Conservation (phyloP, 345 rosid species). For the Fremontodendron californicum region DNA sequence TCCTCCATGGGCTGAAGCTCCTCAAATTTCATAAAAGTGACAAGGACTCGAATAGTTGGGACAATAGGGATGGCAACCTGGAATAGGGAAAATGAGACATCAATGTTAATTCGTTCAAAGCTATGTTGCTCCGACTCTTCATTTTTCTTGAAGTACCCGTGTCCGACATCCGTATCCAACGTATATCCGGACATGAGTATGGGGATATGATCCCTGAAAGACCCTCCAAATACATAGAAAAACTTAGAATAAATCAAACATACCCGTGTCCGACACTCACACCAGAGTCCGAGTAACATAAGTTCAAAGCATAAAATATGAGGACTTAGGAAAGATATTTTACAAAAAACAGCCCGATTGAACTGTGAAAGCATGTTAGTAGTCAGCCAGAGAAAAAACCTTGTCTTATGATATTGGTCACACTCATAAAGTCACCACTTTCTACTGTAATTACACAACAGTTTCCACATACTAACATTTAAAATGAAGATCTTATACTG, state of each 20-base stretch:
- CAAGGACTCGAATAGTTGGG: too few relatives aligned
- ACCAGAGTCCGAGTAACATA: too few relatives aligned
- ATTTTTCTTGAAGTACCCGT: too few relatives aligned
- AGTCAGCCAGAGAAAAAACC: neutral
- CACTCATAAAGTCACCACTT: neutral
- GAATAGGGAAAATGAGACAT: neutral
- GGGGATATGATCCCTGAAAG: too few relatives aligned
- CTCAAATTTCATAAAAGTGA: slow-evolving; percentile 94
- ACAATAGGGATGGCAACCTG: too few relatives aligned
- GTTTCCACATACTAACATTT: neutral
- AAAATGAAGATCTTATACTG: neutral
- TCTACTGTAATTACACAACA: neutral
- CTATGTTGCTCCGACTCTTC: too few relatives aligned
- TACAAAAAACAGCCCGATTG: neutral
- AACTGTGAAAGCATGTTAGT: neutral
- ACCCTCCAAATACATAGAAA: too few relatives aligned
- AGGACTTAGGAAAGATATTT: neutral
- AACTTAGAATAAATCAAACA: too few relatives aligned
- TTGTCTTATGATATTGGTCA: neutral
- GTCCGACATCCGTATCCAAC: too few relatives aligned
- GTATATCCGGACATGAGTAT: too few relatives aligned
- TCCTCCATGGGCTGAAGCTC: slow-evolving; percentile 79
- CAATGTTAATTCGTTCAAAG: neutral
- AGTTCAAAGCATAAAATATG: too few relatives aligned
- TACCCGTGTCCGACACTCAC: too few relatives aligned